A percentile compares a stretch with the other conserved stretches of the same genome.
These are phyloP conservation scores for Lophium mytilinum DNA, from an alignment of 495 filamentous ascomycete species.

Conservation along the genomic window DNA sequence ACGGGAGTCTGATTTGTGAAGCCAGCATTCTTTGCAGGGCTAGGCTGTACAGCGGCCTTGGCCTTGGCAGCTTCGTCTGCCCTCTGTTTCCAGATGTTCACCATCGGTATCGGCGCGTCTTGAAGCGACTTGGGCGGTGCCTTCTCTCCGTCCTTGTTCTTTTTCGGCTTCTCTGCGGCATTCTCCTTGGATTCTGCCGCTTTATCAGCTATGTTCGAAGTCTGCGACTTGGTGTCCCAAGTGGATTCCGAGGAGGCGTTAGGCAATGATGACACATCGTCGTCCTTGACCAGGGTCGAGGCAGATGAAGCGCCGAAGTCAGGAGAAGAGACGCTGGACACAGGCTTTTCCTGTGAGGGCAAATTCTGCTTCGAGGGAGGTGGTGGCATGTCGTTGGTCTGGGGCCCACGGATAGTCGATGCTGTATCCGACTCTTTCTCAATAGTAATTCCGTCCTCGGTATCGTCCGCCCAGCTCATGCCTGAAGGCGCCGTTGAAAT, in stretches of 20 bases:
- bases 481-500: conserved; percentile 10
- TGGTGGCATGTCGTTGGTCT: background rate
- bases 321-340: conserved; percentile 58
- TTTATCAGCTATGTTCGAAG: conserved; percentile 38
- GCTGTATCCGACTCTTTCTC: background rate
- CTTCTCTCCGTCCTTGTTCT: conserved; percentile 43
- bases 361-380: background rate
- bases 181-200: conserved; percentile 19
- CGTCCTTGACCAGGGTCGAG: conserved; percentile 60
- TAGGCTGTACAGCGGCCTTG: conserved; percentile 41
- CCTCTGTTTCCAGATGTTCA: conserved; percentile 80
- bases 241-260: conserved; percentile 57
- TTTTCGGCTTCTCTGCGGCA: conserved; percentile 32
- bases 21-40: conserved; percentile 25
- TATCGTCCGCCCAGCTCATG: conserved; percentile 34
- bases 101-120: conserved; percentile 68
- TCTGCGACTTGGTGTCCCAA: conserved; percentile 61
- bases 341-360: conserved; percentile 1
- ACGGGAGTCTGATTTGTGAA: background rate
- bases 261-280: conserved; percentile 55
- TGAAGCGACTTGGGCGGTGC: conserved; percentile 55
- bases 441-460: conserved; percentile 18
- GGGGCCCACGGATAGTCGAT: conserved; percentile 2
- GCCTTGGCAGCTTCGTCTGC: conserved; percentile 56
- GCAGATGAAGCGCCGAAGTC: conserved; percentile 59